Percentiles rank a stretch among this genome's conserved stretches.
Conservation (phyloP, 306 rosid genomes). For the Spatholobus suberectus region DNA sequence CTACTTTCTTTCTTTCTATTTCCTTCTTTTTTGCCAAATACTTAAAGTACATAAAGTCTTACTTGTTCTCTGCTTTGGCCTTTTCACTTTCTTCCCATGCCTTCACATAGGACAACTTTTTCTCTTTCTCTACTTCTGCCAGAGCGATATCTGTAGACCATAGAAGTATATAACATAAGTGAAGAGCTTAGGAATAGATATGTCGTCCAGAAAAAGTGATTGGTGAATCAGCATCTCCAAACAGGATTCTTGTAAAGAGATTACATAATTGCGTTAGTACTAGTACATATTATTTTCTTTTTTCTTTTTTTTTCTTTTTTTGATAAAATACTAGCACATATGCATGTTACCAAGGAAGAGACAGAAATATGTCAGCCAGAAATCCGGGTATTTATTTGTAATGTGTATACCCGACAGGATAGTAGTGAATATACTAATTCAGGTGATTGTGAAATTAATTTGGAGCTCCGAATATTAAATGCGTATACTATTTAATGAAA, state of each 20-base stretch:
- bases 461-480: constrained; percentile 3
- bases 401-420: neutral
- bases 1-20: no score
- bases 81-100: constrained; percentile 98
- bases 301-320: no score
- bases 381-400: neutral
- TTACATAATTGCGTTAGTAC: neutral
- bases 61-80: constrained; percentile 80
- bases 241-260: neutral
- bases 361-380: neutral
- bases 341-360: constrained; percentile 14
- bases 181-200: neutral
- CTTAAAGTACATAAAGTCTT: constrained; percentile 41
- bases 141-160: constrained; percentile 69
- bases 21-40: no score
- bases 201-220: neutral
- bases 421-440: neutral
- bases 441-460: neutral
- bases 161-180: neutral
- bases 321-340: no score
- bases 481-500: neutral
- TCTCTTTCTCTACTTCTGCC: constrained; percentile 73
- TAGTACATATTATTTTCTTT: no score
- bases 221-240: neutral
- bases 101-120: constrained; percentile 66